Conservation (phyloP, 768 basidiomycete genomes). For the Lentinula detonsa region DNA sequence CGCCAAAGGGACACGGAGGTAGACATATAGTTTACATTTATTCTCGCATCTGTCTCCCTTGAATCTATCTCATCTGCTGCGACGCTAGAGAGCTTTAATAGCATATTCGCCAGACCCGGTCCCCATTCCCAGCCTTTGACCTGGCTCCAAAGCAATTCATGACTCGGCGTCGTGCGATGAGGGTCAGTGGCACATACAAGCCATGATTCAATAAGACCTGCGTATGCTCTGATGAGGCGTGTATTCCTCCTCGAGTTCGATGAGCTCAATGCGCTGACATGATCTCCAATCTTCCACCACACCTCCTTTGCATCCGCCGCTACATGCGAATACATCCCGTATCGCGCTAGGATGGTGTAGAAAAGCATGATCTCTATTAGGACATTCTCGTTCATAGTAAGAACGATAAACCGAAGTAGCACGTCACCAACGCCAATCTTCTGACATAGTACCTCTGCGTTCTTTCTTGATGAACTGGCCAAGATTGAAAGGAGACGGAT, state of each 20-base stretch:
- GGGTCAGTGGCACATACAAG: conserved; percentile 84
- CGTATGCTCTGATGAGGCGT: conserved; percentile 37
- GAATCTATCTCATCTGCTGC: background rate
- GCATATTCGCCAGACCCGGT: conserved; percentile 41
- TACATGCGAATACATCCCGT: conserved; percentile 71
- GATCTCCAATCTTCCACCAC: conserved; percentile 7
- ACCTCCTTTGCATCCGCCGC: conserved; percentile 49
- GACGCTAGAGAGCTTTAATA: conserved; percentile 3
- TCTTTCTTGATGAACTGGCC: conserved; percentile 59
- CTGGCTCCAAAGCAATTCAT: conserved; percentile 90
- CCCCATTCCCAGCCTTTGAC: conserved; percentile 76
- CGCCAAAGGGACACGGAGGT: conserved; percentile 36
- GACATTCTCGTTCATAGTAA: conserved; percentile 47
- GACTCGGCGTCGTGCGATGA: conserved; percentile 78
- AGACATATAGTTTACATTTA: conserved; percentile 12
- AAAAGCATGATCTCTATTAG: conserved; percentile 54
- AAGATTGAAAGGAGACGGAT: conserved; percentile 53
- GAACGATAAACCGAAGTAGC: conserved; percentile 65
- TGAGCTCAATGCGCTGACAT: background rate
- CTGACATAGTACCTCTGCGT: conserved; percentile 35
- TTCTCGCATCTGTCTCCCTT: background rate
- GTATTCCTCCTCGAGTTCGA: conserved; percentile 8
- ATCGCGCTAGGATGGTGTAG: conserved; percentile 62
- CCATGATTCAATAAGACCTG: conserved; percentile 63
- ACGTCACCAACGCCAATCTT: conserved; percentile 31